These are phyloP conservation scores for Zelopaecilomyces penicillatus DNA, from an alignment of 2,329 filamentous ascomycete genomes.

Conservation along the genomic window DNA sequence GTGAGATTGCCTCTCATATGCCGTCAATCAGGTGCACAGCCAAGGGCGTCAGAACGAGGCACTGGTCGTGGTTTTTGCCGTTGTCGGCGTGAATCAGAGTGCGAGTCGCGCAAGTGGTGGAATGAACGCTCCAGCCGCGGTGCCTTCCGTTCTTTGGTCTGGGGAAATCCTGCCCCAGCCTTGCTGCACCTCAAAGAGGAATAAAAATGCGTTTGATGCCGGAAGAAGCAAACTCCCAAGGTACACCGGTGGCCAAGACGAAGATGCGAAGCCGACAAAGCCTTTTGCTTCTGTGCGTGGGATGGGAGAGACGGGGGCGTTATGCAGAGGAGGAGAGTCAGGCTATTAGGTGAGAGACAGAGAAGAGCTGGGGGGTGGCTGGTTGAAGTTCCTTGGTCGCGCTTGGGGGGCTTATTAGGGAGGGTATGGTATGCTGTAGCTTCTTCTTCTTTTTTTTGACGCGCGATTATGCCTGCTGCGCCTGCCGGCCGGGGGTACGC, in stretches of 20 bases:
- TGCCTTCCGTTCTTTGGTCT: too few species aligned
- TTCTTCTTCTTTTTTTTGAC: constrained; percentile 12
- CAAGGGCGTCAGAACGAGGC: too few species aligned
- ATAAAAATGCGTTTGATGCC: not conserved
- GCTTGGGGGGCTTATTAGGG: constrained; percentile 11
- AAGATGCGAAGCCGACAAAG: constrained; percentile 2
- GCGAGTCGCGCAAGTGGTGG: too few species aligned
- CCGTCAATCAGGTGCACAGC: too few species aligned
- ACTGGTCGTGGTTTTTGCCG: too few species aligned
- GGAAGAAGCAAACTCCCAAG: constrained; percentile 1
- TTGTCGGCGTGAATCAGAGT: too few species aligned
- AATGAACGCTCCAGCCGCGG: too few species aligned
- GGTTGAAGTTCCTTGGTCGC: constrained; percentile 11
- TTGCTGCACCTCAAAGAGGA: too few species aligned
- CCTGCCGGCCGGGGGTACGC: constrained; percentile 6
- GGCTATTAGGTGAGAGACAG: constrained; percentile 6
- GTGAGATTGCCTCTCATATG: too few species aligned
- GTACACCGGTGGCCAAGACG: constrained; percentile 3
- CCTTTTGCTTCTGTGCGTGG: constrained; percentile 1
- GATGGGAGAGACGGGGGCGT: too few species aligned
- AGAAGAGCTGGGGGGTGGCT: constrained; percentile 11
- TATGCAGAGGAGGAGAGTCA: not conserved
- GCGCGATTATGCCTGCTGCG: constrained; percentile 14
- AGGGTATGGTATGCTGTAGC: not conserved
- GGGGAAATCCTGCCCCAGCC: too few species aligned